Base-by-base conservation (phyloP, 108 stramenopile species). In the Phaeodactylum tricornutum region DNA sequence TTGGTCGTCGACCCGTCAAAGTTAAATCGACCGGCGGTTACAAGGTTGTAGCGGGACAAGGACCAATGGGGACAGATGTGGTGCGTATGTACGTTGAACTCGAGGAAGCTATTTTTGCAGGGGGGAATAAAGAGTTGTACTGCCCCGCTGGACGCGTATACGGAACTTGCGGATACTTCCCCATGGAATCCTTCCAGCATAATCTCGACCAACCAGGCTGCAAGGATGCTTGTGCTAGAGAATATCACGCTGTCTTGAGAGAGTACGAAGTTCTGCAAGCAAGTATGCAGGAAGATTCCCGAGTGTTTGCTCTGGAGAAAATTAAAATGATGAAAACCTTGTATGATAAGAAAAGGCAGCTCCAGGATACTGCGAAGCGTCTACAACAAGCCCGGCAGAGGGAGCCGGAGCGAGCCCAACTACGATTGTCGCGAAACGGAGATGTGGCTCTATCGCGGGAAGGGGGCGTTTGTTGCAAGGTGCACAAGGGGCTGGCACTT, bases 81-180 rank as follows among this genome's bases (percentile, higher is more conserved):
- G 16, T 88, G 17, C 49, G 82, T 19, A 81, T 84, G 35, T 88
- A 68, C 45, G 60, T 88, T 49, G 77, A 84, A 37, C 27, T 72
- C 0, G 71, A 83, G 9, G 69, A 81, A 46, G 62, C 72, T 32
- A 51, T 72, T 15, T 27, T 50, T 19, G 71, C 74, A 51, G 20
- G 40, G 14, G 73, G 53, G 11, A 49, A 41, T 2, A 41, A 34
- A 15, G 82, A 84, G 49, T 66, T 88, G 1, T 74, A 67, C 44
- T 63, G 77, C 31, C 87, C 87, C 0, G 50, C 49, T 22, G 82
- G 82, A 22, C 65, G 82, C 40, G 62, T 88, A 22, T 88, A 79
- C 47, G 72, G 64, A 20, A 79, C 74, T 21, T 84, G 87, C 55
- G 87, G 87, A 14, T 84, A 77, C 62, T 88, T 88, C 56, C 50